Conservation (phyloP, 768 basidiomycete species). For the Phallus indusiatus region DNA sequence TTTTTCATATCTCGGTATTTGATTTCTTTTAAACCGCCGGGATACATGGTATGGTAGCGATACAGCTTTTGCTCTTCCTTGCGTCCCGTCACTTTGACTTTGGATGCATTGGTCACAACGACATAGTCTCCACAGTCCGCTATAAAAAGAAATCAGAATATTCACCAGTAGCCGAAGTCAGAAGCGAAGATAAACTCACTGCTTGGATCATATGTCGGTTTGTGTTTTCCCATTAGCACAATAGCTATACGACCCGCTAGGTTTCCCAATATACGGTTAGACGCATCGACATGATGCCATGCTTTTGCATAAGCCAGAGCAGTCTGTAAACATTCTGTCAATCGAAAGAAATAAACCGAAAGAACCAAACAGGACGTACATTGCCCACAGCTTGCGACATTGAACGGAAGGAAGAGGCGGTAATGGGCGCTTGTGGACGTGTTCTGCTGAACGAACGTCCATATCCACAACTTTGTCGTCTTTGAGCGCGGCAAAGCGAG, state of each 20-base stretch:
- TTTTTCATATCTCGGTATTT: conserved; percentile 78
- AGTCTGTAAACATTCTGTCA: conserved; percentile 54
- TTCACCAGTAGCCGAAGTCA: background rate
- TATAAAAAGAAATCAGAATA: conserved; percentile 22
- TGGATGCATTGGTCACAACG: conserved; percentile 81
- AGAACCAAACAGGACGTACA: conserved; percentile 32
- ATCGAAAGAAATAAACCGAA: background rate
- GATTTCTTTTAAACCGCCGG: conserved; percentile 89
- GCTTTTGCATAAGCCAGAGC: conserved; percentile 88
- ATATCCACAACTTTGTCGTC: too few species aligned
- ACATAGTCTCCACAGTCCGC: conserved; percentile 99
- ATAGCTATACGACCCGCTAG: conserved; percentile 89
- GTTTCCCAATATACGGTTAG: conserved; percentile 87
- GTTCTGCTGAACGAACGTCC: too few species aligned
- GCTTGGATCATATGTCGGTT: conserved; percentile 90
- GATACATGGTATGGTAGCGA: conserved; percentile 84
- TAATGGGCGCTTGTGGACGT: too few species aligned
- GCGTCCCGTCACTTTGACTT: conserved; percentile 79
- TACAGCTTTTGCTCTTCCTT: conserved; percentile 85
- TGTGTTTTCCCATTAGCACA: conserved; percentile 98
- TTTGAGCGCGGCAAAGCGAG: too few species aligned
- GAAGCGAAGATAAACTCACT: conserved; percentile 36
- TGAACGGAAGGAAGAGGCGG: conserved; percentile 18
- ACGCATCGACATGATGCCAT: conserved; percentile 93
- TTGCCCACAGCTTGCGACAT: conserved; percentile 85